These are phyloP conservation scores for Plasmodium fragile DNA, from an alignment of 169 alveolate genomes.

Conservation along the genomic window DNA sequence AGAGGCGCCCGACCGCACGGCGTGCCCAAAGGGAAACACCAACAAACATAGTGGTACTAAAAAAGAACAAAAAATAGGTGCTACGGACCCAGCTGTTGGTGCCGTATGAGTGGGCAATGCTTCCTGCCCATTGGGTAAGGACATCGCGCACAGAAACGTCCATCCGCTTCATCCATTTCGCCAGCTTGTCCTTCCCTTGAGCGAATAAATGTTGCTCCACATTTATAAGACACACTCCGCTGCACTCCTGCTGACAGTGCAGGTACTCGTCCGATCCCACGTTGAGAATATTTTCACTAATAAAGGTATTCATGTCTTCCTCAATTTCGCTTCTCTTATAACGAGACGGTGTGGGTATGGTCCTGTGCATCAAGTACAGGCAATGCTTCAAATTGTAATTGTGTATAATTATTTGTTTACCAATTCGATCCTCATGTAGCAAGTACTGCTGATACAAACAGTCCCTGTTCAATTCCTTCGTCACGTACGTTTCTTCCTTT, in stretches of 20 bases:
- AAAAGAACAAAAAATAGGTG: conserved; percentile 16
- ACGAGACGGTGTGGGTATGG: conserved; percentile 19
- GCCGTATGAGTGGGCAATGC: not conserved
- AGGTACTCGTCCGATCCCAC: not conserved
- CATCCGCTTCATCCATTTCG: not conserved
- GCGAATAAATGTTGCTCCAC: not conserved
- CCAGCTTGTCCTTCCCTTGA: not conserved
- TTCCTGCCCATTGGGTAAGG: not conserved
- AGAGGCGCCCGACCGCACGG: not conserved
- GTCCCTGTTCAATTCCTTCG: conserved; percentile 85
- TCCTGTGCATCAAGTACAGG: conserved; percentile 64
- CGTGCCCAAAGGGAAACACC: not conserved
- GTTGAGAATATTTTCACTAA: conserved; percentile 32
- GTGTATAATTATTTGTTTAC: conserved; percentile 29
- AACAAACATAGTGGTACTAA: conserved; percentile 45
- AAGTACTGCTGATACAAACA: conserved; percentile 67
- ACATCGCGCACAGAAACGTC: not conserved
- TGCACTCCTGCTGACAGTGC: conserved; percentile 20
- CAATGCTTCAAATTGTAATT: conserved; percentile 53
- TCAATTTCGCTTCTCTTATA: conserved; percentile 59
- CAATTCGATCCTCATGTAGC: conserved; percentile 16
- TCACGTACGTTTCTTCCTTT: conserved; percentile 95
- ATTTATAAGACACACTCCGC: conserved; percentile 15
- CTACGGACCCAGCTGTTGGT: not conserved
- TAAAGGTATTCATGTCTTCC: conserved; percentile 38